phyloP scores from a whole-genome alignment of 1,284 basidiomycete species.

The Ceratobasidium sp. region DNA sequence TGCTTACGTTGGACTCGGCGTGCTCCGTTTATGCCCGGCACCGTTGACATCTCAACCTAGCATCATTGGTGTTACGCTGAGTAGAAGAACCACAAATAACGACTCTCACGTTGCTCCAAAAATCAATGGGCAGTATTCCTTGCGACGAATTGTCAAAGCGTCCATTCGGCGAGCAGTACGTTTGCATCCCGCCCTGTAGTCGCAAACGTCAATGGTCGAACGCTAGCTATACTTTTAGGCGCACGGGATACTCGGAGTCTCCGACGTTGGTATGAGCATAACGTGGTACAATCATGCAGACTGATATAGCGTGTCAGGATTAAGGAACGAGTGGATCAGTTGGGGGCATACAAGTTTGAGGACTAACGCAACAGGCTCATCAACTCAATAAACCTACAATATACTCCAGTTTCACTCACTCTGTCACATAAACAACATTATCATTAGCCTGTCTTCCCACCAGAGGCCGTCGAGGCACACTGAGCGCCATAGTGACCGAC shows the following conservation, averaged over 20 bases:
- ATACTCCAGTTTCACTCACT: background rate
- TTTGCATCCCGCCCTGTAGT: conserved; percentile 49
- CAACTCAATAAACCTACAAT: background rate
- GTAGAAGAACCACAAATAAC: no score
- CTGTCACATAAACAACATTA: conserved; percentile 42
- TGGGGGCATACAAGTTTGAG: conserved; percentile 34
- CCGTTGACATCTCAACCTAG: conserved; percentile 38
- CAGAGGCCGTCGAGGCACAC: conserved; percentile 2
- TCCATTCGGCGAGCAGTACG: conserved; percentile 49
- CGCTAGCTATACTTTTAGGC: background rate
- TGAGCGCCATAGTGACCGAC: background rate
- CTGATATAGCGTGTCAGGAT: background rate
- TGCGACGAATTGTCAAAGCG: conserved; percentile 34
- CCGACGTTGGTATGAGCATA: conserved; percentile 48
- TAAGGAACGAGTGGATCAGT: background rate
- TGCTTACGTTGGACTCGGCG: conserved; percentile 42
- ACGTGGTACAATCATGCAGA: conserved; percentile 47
- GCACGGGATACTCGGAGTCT: conserved; percentile 44
- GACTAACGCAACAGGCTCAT: conserved; percentile 1
- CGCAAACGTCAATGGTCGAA: background rate
- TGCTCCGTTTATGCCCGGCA: conserved; percentile 45
- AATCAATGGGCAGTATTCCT: conserved; percentile 48
- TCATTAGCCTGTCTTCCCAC: conserved; percentile 23
- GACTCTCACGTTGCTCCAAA: conserved; percentile 49
- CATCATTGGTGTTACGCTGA: background rate